Evolutionary conservation across 78 protist genomes (phyloP), one percentile per base, ranked within the genome.

Genomic region (Salpingoeca rosetta): DNA sequence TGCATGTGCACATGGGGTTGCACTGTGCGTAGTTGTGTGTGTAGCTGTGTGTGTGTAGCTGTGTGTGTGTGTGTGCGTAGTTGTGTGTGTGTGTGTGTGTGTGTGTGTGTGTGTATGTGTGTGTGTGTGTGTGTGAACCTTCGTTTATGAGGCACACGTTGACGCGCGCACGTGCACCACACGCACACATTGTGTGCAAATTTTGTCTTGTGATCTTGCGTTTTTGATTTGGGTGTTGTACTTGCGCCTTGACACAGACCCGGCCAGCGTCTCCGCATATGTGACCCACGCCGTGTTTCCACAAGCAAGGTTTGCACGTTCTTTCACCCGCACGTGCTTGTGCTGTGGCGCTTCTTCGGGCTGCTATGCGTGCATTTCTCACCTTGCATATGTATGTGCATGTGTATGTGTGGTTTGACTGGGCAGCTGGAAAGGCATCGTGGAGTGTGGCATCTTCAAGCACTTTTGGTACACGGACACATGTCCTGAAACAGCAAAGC

Each of bases 271-370:
- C 36, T 28, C 43, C 57, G 86, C 44, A n/a, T 90, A 39, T 44
- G 78, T 44, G 43, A 80, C 91, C 43, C 92, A 90, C 81, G 88
- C 86, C 17, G 91, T 87, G 31, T 90, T 90, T 37, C 91, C 91
- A 56, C 11, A 0, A 2, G 89, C 65, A 11, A 12, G 45, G 17
- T 86, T 85, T 88, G 0, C 3, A 41, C 78, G 85, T 89, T 89
- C 84, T 0, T 72, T 1, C 0, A 22, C 27, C 39, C 1, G 38
- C 38, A 56, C 76, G 37, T 17, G 22, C 28, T 56, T 11, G 72
- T 25, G 22, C 22, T 82, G n/a, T 51, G 22, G 11, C 39, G 84
- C 38, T 37, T 82, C 22, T 37, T 11, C 28, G 10, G 57, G 22
- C 84, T 11, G 17, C 84, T 82, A 26, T 25, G 11, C 11, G 11